Conservation (phyloP, 176 grass and related monocot species). For the Aechmea fasciata region DNA sequence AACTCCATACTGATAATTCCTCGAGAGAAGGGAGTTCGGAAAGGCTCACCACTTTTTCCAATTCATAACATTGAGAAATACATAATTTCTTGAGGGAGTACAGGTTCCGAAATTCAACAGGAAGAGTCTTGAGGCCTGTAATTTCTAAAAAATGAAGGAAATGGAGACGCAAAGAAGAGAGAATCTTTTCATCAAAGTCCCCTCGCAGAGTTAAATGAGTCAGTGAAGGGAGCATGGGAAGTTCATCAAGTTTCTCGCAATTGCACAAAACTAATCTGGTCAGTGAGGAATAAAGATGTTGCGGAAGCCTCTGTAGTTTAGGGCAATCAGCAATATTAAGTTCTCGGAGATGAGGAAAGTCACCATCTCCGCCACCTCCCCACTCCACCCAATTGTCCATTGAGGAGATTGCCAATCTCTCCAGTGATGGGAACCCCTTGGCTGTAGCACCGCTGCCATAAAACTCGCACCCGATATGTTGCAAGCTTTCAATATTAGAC, state of each 20-base stretch:
- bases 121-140: conserved; percentile 15
- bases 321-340: conserved; percentile 25
- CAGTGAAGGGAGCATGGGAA: not conserved
- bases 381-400: conserved; percentile 33
- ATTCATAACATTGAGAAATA: too few relatives aligned
- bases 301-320: conserved; percentile 13
- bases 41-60: too few relatives aligned
- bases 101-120: conserved; percentile 15
- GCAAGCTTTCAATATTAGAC: conserved; percentile 13
- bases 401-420: conserved; percentile 23
- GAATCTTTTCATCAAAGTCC: conserved; percentile 7
- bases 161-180: conserved; percentile 6
- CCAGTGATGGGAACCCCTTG: conserved; percentile 17
- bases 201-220: conserved; percentile 12
- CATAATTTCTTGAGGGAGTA: conserved; percentile 17
- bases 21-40: too few relatives aligned
- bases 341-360: conserved; percentile 17
- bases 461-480: conserved; percentile 9
- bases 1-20: too few relatives aligned
- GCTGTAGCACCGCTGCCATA: not conserved
- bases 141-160: conserved; percentile 26
- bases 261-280: conserved; percentile 16
- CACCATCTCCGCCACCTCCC: conserved; percentile 10
- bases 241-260: conserved; percentile 11
- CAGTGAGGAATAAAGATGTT: conserved; percentile 9